Conservation (phyloP, 1,284 basidiomycete genomes). For the Calocybe gambosa region DNA sequence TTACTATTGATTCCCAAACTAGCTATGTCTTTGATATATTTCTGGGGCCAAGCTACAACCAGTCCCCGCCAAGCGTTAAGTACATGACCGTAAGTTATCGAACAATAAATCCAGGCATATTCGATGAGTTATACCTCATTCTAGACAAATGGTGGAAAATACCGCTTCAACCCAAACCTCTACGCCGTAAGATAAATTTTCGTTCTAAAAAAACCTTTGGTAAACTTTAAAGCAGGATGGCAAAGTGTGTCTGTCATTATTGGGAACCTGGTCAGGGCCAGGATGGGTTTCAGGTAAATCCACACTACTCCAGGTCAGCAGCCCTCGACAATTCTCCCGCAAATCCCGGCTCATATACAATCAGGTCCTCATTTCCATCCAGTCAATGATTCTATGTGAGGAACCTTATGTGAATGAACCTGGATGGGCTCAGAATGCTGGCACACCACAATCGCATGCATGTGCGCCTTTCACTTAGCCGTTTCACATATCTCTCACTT, state of each 20-base stretch:
- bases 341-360: background rate
- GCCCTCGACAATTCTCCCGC: constrained; percentile 2
- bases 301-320: constrained; percentile 67
- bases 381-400: constrained; percentile 88
- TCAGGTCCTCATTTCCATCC: constrained; percentile 86
- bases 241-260: constrained; percentile 85
- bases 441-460: constrained; percentile 65
- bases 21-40: constrained; percentile 87
- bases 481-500: constrained; percentile 5
- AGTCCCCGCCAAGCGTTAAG: constrained; percentile 75
- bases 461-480: constrained; percentile 41
- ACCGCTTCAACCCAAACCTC: constrained; percentile 86
- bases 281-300: constrained; percentile 86
- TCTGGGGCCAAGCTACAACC: constrained; percentile 78
- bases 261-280: constrained; percentile 90
- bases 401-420: constrained; percentile 90
- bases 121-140: constrained; percentile 1
- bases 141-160: constrained; percentile 84
- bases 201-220: background rate
- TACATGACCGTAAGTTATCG: constrained; percentile 72
- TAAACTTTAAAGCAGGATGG: constrained; percentile 51
- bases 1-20: constrained; percentile 9
- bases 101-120: constrained; percentile 7
- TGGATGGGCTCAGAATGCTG: constrained; percentile 69
- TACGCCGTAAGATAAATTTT: constrained; percentile 57